Conservation (phyloP, 305 asterid species). For the Fraxinus floribunda region DNA sequence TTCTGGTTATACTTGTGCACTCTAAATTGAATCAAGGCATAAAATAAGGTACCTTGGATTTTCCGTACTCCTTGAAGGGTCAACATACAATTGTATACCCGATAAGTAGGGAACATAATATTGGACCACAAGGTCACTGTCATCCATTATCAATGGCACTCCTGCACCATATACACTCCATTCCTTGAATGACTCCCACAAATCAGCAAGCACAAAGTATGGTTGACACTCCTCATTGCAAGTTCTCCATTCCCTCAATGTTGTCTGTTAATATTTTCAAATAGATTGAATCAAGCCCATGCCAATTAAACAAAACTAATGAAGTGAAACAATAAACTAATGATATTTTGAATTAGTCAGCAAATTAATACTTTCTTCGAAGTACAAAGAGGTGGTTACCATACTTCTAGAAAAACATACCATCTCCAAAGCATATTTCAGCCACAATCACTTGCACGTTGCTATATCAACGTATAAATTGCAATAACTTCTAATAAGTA, state of each 20-base stretch:
- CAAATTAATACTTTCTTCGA: background rate
- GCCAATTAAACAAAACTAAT: background rate
- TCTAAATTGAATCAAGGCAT: constrained; percentile 10
- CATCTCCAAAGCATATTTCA: background rate
- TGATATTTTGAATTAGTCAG: background rate
- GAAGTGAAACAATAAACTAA: background rate
- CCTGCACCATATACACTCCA: constrained; percentile 99
- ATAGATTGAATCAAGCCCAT: background rate
- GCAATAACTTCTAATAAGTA: background rate
- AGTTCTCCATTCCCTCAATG: constrained; percentile 59
- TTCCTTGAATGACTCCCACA: constrained; percentile 92
- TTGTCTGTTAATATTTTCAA: constrained; percentile 37
- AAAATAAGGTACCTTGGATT: constrained; percentile 58
- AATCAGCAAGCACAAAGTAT: constrained; percentile 76
- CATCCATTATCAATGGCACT: constrained; percentile 62
- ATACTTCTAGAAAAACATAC: background rate
- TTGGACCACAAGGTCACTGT: background rate
- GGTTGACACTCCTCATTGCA: constrained; percentile 60
- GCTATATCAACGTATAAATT: background rate
- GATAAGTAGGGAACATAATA: background rate
- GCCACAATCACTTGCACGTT: background rate
- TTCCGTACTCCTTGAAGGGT: constrained; percentile 56
- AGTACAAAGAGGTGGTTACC: background rate
- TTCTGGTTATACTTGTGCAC: background rate
- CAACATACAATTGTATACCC: constrained; percentile 13